Base-by-base conservation (phyloP, 2,329 filamentous ascomycete genomes). In the Monilinia polystroma region DNA sequence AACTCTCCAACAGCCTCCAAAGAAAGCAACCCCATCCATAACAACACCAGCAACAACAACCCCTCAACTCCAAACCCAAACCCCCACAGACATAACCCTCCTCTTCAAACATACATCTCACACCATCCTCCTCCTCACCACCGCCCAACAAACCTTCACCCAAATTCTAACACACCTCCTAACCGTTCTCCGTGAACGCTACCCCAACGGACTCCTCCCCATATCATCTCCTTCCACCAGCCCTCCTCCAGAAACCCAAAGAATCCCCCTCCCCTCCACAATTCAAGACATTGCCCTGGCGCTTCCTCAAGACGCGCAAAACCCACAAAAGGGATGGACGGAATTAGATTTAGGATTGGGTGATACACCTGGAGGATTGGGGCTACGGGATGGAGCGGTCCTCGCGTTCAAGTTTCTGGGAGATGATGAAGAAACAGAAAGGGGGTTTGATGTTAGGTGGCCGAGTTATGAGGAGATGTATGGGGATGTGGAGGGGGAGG, bases 41-140 rank as follows among this genome's bases (percentile, higher is more conserved):
- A 49, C 51, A 35, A 35, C 12, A 35, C 47, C 41, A 16, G 43
- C 14, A 20, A 20, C 18, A 47, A 8, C 26, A 26, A 26, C 18
- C 29, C 16, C 45, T 41, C 38, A 41, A 14, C 1, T 7, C 38
- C 38, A 41, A 41, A 2, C 38, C 12, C 38, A 41, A 29, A 47
- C 49, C 47, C 45, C 59, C 43, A 79, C 82, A n/a, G 80, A 84
- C 71, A 81, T 85, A 72, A 91, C 89, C 12, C 79, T 93, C 66
- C 84, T 88, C 68, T 87, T 93, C 79, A 92, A 92, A 77, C 84
- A 90, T 76, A 87, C 89, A 74, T 85, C 86, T 67, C 85, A 87
- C 72, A 93, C 89, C 4, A 81, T 92, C 70, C 85, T 90, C 73
- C 81, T 93, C 67, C 87, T 90, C 69, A 82, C 89, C 56, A 83